These are phyloP conservation scores for Aciculoconidium aculeatum DNA, from an alignment of 805 yeast genomes.

Conservation along the genomic window DNA sequence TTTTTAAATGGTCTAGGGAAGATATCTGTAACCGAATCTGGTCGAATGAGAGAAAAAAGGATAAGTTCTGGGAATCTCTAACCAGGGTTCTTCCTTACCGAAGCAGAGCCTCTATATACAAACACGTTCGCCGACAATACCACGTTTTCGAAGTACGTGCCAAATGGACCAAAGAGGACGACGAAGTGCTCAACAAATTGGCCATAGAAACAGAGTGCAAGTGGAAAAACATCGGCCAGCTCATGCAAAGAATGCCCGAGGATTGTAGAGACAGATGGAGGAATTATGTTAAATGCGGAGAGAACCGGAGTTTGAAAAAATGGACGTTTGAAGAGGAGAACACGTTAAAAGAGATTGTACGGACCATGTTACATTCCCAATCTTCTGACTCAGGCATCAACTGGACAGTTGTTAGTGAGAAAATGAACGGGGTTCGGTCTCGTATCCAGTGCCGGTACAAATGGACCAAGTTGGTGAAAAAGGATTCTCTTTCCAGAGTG, in stretches of 20 bases:
- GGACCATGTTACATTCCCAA: conserved; percentile 31
- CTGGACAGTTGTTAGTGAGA: conserved; percentile 89
- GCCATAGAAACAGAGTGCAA: conserved; percentile 69
- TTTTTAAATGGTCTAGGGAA: conserved; percentile 55
- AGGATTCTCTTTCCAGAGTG: conserved; percentile 38
- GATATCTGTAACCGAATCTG: conserved; percentile 82
- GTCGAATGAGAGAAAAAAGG: conserved; percentile 80
- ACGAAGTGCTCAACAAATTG: conserved; percentile 54
- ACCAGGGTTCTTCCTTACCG: conserved; percentile 78
- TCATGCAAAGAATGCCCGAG: conserved; percentile 91
- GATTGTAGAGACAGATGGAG: conserved; percentile 97
- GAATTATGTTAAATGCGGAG: conserved; percentile 90
- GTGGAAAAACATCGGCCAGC: conserved; percentile 81
- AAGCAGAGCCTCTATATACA: conserved; percentile 84
- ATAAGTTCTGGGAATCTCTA: conserved; percentile 82
- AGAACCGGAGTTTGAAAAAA: conserved; percentile 63
- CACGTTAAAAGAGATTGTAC: conserved; percentile 49
- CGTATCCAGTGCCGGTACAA: conserved; percentile 94
- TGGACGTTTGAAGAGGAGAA: conserved; percentile 78
- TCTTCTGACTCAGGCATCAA: conserved; percentile 46
- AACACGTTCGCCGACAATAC: conserved; percentile 85
- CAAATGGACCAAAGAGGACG: conserved; percentile 85
- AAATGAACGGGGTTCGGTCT: conserved; percentile 83
- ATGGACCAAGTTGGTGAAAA: conserved; percentile 77
- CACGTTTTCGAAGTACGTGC: conserved; percentile 86